Percentiles rank a stretch among this genome's conserved stretches.
phyloP scores from a whole-genome alignment of 108 stramenopile species.

The Asterionellopsis glacialis region DNA sequence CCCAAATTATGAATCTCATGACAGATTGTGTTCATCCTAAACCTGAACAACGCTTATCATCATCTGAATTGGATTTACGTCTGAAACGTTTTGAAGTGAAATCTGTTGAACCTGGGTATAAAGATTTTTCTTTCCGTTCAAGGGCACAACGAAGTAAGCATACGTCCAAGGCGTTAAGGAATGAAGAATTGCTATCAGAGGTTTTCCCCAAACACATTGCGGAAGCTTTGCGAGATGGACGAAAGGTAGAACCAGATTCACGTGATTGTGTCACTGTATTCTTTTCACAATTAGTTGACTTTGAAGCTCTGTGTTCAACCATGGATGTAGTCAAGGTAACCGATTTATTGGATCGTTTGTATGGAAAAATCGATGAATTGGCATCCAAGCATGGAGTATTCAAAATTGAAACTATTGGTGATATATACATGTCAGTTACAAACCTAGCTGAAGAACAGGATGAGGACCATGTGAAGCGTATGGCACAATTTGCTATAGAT shows the following conservation, averaged over 20 bases:
- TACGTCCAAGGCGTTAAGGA: no score
- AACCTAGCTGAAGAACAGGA: constrained; percentile 10
- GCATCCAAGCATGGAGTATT: constrained; percentile 23
- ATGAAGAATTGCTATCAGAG: no score
- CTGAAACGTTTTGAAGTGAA: constrained; percentile 6
- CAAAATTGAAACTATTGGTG: constrained; percentile 49
- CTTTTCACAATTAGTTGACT: constrained; percentile 36
- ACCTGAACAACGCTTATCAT: constrained; percentile 18
- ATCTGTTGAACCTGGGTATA: background rate
- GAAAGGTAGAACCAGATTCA: constrained; percentile 1
- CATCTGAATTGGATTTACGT: constrained; percentile 19
- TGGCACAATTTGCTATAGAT: constrained; percentile 47
- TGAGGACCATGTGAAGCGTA: constrained; percentile 46
- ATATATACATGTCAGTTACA: constrained; percentile 4
- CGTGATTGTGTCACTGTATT: constrained; percentile 11
- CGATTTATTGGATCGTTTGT: constrained; percentile 32
- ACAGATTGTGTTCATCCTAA: constrained; percentile 16
- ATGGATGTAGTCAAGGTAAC: constrained; percentile 21
- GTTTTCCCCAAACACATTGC: constrained; percentile 20
- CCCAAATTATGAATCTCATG: constrained; percentile 15
- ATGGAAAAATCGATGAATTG: constrained; percentile 22
- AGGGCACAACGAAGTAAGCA: background rate
- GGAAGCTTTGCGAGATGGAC: constrained; percentile 25
- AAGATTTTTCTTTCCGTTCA: background rate
- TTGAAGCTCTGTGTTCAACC: constrained; percentile 14